Evolutionary conservation across 106 monocot genomes (phyloP).

Genomic region (Apostasia ramifera): DNA sequence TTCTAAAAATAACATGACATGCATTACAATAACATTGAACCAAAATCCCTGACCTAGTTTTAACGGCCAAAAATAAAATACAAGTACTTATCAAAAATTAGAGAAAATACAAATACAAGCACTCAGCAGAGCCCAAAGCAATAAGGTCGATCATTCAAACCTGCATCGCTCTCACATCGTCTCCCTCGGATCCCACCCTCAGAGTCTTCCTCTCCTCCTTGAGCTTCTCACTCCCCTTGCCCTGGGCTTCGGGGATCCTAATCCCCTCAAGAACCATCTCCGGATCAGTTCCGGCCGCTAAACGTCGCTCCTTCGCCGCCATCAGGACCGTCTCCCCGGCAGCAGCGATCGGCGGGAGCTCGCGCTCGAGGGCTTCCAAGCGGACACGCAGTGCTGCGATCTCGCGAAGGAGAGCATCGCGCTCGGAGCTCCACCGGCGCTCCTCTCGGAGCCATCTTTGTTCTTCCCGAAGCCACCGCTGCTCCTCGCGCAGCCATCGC

Average conservation of each 20-base stretch:
- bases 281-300: constrained; percentile 10
- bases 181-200: constrained; percentile 75
- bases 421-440: constrained; percentile 60
- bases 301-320: not conserved
- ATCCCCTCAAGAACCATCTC: constrained; percentile 45
- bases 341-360: not conserved
- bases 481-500: constrained; percentile 90
- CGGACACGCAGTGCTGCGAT: constrained; percentile 42
- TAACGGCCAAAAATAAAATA: too few relatives aligned
- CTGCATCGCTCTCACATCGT: constrained; percentile 88
- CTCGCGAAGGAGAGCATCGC: constrained; percentile 58
- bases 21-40: too few relatives aligned
- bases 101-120: not conserved
- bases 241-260: constrained; percentile 11
- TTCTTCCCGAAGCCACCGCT: constrained; percentile 88
- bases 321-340: constrained; percentile 9
- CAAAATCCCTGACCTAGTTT: too few relatives aligned
- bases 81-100: too few relatives aligned
- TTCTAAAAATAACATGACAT: too few relatives aligned
- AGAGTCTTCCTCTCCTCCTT: constrained; percentile 27
- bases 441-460: constrained; percentile 89
- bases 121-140: constrained; percentile 6
- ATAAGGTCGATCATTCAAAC: constrained; percentile 18
- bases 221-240: constrained; percentile 9
- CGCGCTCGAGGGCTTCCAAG: constrained; percentile 35